Evolutionary conservation across 2,329 filamentous ascomycete species (phyloP), one percentile per base, ranked within the genome.

Genomic region (Plectosphaerella plurivora): DNA sequence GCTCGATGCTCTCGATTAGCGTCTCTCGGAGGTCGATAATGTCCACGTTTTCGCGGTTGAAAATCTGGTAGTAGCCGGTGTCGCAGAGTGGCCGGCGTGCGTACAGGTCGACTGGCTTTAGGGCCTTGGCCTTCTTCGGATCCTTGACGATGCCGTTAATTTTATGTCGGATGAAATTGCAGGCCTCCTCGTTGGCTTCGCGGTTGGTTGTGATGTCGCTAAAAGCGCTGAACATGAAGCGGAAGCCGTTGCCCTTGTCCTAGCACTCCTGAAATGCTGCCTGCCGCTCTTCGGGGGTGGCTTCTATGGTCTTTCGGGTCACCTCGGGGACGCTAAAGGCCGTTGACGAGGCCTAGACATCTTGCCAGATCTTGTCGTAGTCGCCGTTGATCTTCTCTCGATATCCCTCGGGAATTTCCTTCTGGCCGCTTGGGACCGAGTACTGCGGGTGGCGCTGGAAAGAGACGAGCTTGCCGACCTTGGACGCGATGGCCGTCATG

Each of bases 31-130:
- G 60, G 51, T 77, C 71, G 15, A 80, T 66, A 3, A 81, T 57
- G 3, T 73, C 59, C 3, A 81, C 74, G 36, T 76, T 72, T 1
- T 65, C 61, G 25, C 70, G 66, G 56, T 79, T 74, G 56, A 75
- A 75, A 55, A 37, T 37, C 35, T 37, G 35, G 35, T 73, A 81
- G 60, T 77, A 80, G 11, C 65, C 63, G 18, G 41, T 15, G 41
- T 44, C 41, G 41, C 46, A 37, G 12, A 33, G 18, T 18, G 39
- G 28, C 6, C 49, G 42, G 18, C 55, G 53, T 11, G 57, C 55
- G 39, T 59, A 59, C 4, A 48, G 45, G 1, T 57, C 52, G 2
- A 46, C 52, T 0, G 62, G 60, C 45, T 59, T 58, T 1, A 63
- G 45, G 4, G 45, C 47, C 2, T 46, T 42, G 2, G 60, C 59